Conservation (phyloP, 2,329 filamentous ascomycete species). For the Colletotrichum eleusines region DNA sequence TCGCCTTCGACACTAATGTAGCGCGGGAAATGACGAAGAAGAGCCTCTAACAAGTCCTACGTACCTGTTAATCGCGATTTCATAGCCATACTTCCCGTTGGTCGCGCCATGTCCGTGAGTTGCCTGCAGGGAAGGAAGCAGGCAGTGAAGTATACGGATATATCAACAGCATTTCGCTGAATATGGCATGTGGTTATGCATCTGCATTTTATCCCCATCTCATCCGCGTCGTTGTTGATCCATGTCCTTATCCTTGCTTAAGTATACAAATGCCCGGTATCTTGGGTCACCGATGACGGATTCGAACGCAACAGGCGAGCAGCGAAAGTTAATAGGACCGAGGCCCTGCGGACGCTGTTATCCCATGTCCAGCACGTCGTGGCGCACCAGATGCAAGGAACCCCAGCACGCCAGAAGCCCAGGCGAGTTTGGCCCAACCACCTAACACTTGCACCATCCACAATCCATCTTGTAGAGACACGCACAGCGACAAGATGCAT, state of each 20-base stretch:
- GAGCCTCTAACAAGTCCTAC: background rate
- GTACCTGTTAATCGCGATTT: background rate
- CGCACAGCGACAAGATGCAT: background rate
- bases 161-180: background rate
- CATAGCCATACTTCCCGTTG: constrained; percentile 1
- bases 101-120: constrained; percentile 3
- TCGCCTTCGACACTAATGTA: constrained; percentile 16
- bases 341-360: background rate
- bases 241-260: background rate
- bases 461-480: background rate
- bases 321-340: constrained; percentile 3
- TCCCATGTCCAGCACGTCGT: background rate
- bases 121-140: background rate
- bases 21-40: background rate
- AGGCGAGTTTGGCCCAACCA: background rate
- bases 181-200: background rate
- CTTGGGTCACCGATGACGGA: constrained; percentile 9
- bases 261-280: constrained; percentile 4
- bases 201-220: background rate
- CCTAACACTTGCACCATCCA: background rate
- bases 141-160: background rate
- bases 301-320: background rate
- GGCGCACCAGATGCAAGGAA: background rate
- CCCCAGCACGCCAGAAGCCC: background rate
- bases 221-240: background rate